Evolutionary conservation across 2,329 filamentous ascomycete genomes (phyloP).

Genomic region (Cercospora janseana): DNA sequence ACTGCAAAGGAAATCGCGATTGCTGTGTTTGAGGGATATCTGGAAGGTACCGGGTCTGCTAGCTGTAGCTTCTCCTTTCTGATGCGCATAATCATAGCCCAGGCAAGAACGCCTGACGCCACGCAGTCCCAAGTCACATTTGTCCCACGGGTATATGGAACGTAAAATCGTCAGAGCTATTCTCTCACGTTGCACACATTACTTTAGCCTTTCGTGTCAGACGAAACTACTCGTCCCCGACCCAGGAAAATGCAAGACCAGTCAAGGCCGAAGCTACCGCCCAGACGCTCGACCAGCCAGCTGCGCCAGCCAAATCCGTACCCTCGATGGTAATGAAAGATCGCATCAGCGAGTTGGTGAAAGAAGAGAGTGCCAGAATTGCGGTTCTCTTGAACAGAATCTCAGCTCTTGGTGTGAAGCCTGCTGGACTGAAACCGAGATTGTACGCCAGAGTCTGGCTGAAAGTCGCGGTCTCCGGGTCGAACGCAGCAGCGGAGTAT

Average conservation of each 20-base stretch:
- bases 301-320: conserved; percentile 67
- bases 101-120: conserved; percentile 1
- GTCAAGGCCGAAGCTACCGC: conserved; percentile 61
- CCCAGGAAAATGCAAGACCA: conserved; percentile 56
- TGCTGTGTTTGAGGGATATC: background rate
- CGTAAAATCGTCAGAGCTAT: conserved; percentile 6
- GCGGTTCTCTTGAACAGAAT: conserved; percentile 57
- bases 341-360: conserved; percentile 61
- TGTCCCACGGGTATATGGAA: conserved; percentile 10
- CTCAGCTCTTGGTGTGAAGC: conserved; percentile 65
- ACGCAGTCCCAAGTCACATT: background rate
- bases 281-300: conserved; percentile 73
- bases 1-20: background rate
- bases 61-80: background rate
- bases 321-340: conserved; percentile 66
- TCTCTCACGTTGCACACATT: conserved; percentile 6
- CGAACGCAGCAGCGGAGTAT: conserved; percentile 58
- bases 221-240: conserved; percentile 41
- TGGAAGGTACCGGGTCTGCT: background rate
- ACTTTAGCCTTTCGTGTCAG: background rate
- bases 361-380: conserved; percentile 46
- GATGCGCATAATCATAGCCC: background rate
- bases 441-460: conserved; percentile 70
- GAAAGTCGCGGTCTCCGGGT: conserved; percentile 64
- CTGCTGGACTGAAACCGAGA: conserved; percentile 58